Conservation (phyloP, 208 protist genomes). For the Trypanosomatidae sp. region DNA sequence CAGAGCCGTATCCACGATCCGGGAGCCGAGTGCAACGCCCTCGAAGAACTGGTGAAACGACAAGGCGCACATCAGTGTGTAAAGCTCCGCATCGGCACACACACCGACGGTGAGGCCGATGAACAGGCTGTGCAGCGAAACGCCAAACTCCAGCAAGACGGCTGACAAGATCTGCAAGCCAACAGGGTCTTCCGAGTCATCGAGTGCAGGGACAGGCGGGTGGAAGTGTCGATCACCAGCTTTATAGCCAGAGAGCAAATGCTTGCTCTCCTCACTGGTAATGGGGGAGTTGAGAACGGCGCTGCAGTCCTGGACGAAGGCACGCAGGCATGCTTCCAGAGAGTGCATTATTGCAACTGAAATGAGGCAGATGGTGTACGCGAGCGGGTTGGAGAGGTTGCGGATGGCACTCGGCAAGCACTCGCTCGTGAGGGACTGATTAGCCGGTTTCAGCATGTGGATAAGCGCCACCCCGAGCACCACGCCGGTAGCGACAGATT, state of each 20-base stretch:
- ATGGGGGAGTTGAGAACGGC: neutral
- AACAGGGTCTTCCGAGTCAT: conserved; percentile 1
- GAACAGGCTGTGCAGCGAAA: conserved; percentile 71
- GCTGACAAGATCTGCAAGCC: conserved; percentile 29
- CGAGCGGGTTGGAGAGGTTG: conserved; percentile 14
- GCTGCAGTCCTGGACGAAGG: conserved; percentile 7
- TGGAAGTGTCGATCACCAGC: conserved; percentile 7
- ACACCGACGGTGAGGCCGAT: conserved; percentile 62
- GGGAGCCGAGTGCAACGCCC: conserved; percentile 56
- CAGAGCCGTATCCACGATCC: conserved; percentile 52
- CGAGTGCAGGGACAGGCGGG: neutral
- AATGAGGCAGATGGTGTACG: conserved; percentile 38
- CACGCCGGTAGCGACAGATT: conserved; percentile 58
- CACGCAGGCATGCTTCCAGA: conserved; percentile 24
- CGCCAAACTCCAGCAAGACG: conserved; percentile 53
- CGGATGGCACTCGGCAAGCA: conserved; percentile 15
- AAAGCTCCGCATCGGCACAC: conserved; percentile 36
- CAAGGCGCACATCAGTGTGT: conserved; percentile 48
- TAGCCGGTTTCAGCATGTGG: conserved; percentile 46
- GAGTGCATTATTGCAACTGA: conserved; percentile 39
- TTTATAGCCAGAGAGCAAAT: conserved; percentile 17
- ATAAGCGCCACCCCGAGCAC: conserved; percentile 55
- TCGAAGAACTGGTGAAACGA: conserved; percentile 77
- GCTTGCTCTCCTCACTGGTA: conserved; percentile 18
- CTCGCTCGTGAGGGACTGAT: conserved; percentile 30